Conservation (phyloP, 2,329 filamentous ascomycete species). For the Penicillium olsonii region DNA sequence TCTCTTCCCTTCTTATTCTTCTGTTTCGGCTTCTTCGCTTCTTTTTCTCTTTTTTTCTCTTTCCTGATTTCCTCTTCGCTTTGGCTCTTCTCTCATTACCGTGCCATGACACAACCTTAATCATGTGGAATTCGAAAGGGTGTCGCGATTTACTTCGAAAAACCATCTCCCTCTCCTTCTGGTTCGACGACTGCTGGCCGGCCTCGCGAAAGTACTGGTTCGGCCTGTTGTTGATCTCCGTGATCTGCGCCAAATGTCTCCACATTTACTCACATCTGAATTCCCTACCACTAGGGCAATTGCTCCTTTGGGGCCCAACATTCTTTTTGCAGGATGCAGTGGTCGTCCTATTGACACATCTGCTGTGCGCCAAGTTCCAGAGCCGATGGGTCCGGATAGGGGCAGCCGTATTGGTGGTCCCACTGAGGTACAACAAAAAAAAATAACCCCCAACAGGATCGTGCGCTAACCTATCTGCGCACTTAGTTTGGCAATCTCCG, state of each 20-base stretch:
- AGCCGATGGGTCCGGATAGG: slow-evolving; percentile 14
- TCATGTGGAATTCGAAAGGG: background rate
- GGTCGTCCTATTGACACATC: slow-evolving; percentile 16
- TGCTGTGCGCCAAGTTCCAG: slow-evolving; percentile 13
- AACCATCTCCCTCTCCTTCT: slow-evolving; percentile 7
- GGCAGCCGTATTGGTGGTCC: slow-evolving; percentile 9
- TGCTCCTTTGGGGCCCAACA: slow-evolving; percentile 26
- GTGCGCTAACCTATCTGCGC: background rate
- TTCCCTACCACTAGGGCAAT: slow-evolving; percentile 19
- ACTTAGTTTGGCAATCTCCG: slow-evolving; percentile 25
- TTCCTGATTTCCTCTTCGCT: too few relatives aligned
- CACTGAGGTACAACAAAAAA: slow-evolving; percentile 12
- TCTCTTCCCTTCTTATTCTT: too few relatives aligned
- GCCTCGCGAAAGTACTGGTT: slow-evolving; percentile 25
- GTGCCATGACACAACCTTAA: background rate
- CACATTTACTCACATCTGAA: slow-evolving; percentile 28
- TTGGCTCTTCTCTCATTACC: too few relatives aligned
- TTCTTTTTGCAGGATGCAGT: slow-evolving; percentile 27
- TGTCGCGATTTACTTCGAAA: background rate
- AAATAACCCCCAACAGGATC: too few relatives aligned
- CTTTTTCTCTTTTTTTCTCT: too few relatives aligned
- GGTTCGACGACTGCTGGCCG: slow-evolving; percentile 22
- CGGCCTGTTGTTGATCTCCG: slow-evolving; percentile 23
- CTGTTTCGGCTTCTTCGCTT: too few relatives aligned
- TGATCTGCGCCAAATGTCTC: slow-evolving; percentile 25